phyloP scores from a whole-genome alignment of 306 rosid species.

The Vigna hirtella region DNA sequence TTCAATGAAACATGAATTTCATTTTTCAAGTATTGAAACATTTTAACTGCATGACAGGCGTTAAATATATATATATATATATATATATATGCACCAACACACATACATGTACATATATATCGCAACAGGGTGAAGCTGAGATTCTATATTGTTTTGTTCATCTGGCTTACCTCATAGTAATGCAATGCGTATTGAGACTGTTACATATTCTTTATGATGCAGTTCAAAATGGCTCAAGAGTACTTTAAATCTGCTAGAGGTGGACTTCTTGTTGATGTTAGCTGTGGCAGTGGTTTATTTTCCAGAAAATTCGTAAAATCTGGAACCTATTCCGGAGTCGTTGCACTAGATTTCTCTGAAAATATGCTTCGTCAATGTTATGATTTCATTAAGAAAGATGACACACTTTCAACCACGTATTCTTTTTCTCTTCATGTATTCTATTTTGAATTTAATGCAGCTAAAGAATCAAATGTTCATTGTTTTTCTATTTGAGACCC shows the following conservation, averaged over 20 bases:
- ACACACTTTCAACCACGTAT: conserved; percentile 60
- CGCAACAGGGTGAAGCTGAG: background rate
- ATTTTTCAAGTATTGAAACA: conserved; percentile 5
- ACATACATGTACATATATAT: too few species aligned
- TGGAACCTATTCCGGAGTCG: conserved; percentile 71
- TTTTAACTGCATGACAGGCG: conserved; percentile 4
- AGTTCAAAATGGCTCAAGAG: conserved; percentile 94
- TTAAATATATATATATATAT: conserved; percentile 62
- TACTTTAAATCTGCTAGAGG: conserved; percentile 78
- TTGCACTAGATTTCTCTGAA: conserved; percentile 92
- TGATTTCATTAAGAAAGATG: conserved; percentile 81
- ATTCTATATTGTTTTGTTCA: background rate
- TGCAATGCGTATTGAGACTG: background rate
- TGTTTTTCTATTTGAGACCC: background rate
- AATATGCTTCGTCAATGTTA: conserved; percentile 92
- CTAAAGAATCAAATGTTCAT: conserved; percentile 21
- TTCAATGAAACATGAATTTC: conserved; percentile 10
- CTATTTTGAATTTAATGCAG: conserved; percentile 17
- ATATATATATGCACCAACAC: conserved; percentile 77
- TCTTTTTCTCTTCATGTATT: conserved; percentile 30
- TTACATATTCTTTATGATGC: conserved; percentile 38
- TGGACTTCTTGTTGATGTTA: conserved; percentile 83
- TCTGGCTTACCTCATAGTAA: background rate
- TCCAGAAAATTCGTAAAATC: conserved; percentile 84
- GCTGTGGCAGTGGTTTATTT: conserved; percentile 96